These are phyloP conservation scores for Penicillium psychrosexuale DNA, from an alignment of 2,329 filamentous ascomycete genomes.

Conservation along the genomic window DNA sequence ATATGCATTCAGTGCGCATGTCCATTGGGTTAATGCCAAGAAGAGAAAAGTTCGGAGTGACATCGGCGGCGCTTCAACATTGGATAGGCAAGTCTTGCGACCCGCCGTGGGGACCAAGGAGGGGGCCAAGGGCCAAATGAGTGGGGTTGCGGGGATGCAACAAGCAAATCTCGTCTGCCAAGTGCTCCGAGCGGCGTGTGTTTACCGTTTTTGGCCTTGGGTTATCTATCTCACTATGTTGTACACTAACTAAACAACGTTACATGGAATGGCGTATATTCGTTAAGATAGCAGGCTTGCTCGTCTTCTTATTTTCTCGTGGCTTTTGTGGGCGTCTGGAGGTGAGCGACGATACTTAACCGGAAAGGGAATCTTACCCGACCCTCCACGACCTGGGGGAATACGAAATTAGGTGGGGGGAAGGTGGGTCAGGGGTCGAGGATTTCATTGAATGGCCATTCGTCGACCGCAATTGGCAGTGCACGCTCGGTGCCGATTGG, in stretches of 20 bases:
- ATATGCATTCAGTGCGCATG: not conserved
- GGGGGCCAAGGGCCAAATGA: not conserved
- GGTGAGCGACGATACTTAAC: not conserved
- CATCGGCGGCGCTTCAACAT: constrained; percentile 6
- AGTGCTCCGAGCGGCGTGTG: not conserved
- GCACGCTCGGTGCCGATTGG: not conserved
- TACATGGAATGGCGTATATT: not conserved
- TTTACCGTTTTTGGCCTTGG: not conserved
- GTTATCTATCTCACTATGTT: not conserved
- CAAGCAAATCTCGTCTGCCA: not conserved
- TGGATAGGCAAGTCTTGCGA: constrained; percentile 6
- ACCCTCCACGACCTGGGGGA: not conserved
- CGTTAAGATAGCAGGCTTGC: not conserved
- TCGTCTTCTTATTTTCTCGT: not conserved
- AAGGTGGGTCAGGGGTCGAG: not conserved
- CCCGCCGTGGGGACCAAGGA: constrained; percentile 5
- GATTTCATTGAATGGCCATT: not conserved
- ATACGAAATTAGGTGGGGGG: not conserved
- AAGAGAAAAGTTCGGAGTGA: not conserved
- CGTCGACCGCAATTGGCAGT: not conserved
- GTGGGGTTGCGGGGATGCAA: constrained; percentile 9
- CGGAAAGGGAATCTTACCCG: constrained; percentile 6
- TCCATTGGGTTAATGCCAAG: constrained; percentile 1
- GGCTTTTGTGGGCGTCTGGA: not conserved
- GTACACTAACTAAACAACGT: not conserved